These are phyloP conservation scores for Suillus sp. DNA, from an alignment of 768 basidiomycete genomes.

Conservation along the genomic window DNA sequence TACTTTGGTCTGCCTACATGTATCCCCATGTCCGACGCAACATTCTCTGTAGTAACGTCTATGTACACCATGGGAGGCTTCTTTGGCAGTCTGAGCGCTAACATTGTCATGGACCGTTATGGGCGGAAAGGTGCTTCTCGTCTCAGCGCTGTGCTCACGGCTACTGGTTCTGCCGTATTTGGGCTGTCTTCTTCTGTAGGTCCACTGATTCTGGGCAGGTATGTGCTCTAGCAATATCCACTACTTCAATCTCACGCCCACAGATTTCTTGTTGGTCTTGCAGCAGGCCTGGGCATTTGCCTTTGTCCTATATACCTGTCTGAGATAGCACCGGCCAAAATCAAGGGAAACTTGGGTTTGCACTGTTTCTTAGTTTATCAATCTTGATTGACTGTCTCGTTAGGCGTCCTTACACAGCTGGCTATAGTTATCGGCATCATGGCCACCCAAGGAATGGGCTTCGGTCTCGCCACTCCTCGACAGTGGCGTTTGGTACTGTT, in stretches of 20 bases:
- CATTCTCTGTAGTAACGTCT: conserved; percentile 83
- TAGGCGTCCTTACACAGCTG: conserved; percentile 81
- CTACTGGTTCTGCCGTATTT: conserved; percentile 67
- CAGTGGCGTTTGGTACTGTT: conserved; percentile 74
- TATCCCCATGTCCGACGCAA: conserved; percentile 74
- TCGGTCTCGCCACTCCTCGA: conserved; percentile 64
- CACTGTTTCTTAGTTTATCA: neutral
- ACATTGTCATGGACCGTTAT: conserved; percentile 64
- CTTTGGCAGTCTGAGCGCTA: conserved; percentile 69
- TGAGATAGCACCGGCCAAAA: conserved; percentile 77
- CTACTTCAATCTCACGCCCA: conserved; percentile 7
- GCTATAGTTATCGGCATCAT: conserved; percentile 86
- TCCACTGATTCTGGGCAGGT: conserved; percentile 69
- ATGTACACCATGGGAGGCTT: conserved; percentile 89
- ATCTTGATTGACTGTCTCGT: neutral
- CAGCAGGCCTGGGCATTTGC: conserved; percentile 72
- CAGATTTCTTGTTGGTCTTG: conserved; percentile 69
- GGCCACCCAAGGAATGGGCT: conserved; percentile 78
- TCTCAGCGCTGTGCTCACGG: conserved; percentile 56
- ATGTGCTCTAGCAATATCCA: conserved; percentile 20
- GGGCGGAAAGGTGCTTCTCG: conserved; percentile 73
- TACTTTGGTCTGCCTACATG: conserved; percentile 62
- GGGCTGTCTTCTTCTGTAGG: conserved; percentile 57
- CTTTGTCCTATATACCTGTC: conserved; percentile 85
- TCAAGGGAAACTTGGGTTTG: conserved; percentile 74